Conservation (phyloP, 148 eudicot genomes). For the Beta vulgaris region DNA sequence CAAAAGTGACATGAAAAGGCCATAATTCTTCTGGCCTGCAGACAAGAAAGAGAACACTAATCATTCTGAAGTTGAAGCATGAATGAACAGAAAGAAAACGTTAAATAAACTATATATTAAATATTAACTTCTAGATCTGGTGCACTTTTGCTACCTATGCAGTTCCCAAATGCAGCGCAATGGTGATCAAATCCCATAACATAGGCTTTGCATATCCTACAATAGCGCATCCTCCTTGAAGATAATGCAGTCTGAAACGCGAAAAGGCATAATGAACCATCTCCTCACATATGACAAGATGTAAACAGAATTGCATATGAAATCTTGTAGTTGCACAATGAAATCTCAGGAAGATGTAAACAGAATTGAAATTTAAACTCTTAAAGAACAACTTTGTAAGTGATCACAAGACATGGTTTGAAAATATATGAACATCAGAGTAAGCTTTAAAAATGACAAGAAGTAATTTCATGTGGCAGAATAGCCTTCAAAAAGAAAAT, state of each 20-base stretch:
- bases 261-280: slow-evolving; percentile 7
- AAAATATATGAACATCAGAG: not conserved
- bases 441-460: not conserved
- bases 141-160: slow-evolving; percentile 56
- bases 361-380: not conserved
- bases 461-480: not conserved
- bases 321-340: slow-evolving; percentile 4
- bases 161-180: slow-evolving; percentile 90
- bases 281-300: not conserved
- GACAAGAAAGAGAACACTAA: slow-evolving; percentile 15
- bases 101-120: not conserved
- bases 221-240: slow-evolving; percentile 57
- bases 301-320: no score
- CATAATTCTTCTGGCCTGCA: slow-evolving; percentile 61
- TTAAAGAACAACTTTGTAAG: not conserved
- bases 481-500: not conserved
- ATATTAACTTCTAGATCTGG: not conserved
- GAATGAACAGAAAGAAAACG: not conserved
- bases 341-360: not conserved
- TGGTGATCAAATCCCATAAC: slow-evolving; percentile 84
- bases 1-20: slow-evolving; percentile 54
- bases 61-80: not conserved
- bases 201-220: slow-evolving; percentile 62
- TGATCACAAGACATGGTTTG: not conserved
- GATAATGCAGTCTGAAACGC: slow-evolving; percentile 35